phyloP scores from a whole-genome alignment of 2,329 filamentous ascomycete species.

The Mycogone perniciosa region DNA sequence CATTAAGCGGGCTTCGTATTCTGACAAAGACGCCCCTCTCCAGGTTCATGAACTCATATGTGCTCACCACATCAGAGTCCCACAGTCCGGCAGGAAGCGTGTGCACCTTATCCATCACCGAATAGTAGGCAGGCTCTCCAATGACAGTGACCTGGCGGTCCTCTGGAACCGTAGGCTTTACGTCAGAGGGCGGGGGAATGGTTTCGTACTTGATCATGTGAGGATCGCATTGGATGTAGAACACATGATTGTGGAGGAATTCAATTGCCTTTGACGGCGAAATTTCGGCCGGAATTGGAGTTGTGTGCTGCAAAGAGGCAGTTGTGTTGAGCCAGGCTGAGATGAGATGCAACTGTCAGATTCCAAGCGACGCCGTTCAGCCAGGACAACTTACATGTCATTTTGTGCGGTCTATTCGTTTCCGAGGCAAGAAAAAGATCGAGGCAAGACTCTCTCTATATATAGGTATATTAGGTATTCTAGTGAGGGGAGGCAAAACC shows the following conservation, averaged over 20 bases:
- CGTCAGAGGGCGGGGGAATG: constrained; percentile 24
- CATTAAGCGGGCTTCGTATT: constrained; percentile 43
- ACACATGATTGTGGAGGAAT: constrained; percentile 45
- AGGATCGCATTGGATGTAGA: constrained; percentile 48
- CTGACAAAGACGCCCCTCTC: constrained; percentile 46
- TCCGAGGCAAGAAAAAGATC: not conserved
- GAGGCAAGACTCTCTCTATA: not conserved
- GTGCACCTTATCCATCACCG: constrained; percentile 45
- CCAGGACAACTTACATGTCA: constrained; percentile 16
- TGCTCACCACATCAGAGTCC: constrained; percentile 48
- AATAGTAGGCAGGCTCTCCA: constrained; percentile 34
- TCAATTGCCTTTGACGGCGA: constrained; percentile 33
- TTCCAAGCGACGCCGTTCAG: not conserved
- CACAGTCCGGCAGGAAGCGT: constrained; percentile 49
- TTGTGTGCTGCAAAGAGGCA: constrained; percentile 36
- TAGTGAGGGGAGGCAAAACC: not conserved
- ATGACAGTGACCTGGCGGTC: constrained; percentile 20
- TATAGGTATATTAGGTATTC: too few relatives aligned
- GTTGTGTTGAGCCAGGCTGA: constrained; percentile 39
- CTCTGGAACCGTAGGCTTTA: constrained; percentile 25
- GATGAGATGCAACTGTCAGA: not conserved
- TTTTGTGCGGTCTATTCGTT: not conserved
- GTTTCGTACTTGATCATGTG: constrained; percentile 40
- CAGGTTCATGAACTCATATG: constrained; percentile 47
- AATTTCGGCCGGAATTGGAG: constrained; percentile 35